These are phyloP conservation scores for Colletotrichum nymphaeae DNA, from an alignment of 2,329 filamentous ascomycete genomes.

Conservation along the genomic window DNA sequence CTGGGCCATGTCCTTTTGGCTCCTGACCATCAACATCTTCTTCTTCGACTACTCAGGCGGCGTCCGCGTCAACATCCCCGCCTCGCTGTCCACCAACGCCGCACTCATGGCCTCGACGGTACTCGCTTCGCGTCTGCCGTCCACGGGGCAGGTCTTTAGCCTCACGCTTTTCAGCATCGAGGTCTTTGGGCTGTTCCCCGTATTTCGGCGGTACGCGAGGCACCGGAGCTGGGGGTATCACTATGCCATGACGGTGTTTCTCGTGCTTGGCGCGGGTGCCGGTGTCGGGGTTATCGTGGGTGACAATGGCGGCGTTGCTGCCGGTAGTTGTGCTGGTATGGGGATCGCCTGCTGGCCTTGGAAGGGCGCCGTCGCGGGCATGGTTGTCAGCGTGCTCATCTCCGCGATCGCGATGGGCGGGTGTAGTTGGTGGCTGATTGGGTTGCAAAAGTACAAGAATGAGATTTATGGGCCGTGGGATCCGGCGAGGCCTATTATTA, in stretches of 20 bases:
- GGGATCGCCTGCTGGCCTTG: constrained; percentile 55
- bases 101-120: constrained; percentile 97
- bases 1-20: constrained; percentile 95
- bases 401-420: constrained; percentile 87
- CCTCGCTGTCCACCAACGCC: constrained; percentile 89
- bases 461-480: constrained; percentile 99
- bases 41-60: constrained; percentile 87
- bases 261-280: constrained; percentile 84
- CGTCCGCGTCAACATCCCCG: constrained; percentile 68
- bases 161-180: constrained; percentile 97
- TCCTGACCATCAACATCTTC: constrained; percentile 95
- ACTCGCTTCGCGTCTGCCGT: constrained; percentile 87
- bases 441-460: constrained; percentile 98
- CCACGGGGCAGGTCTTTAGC: constrained; percentile 93
- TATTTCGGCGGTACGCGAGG: constrained; percentile 89
- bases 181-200: constrained; percentile 97
- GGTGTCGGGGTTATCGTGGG: constrained; percentile 76
- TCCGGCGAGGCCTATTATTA: constrained; percentile 88
- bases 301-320: constrained; percentile 45
- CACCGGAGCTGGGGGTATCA: constrained; percentile 87
- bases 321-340: not conserved
- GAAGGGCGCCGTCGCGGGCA: constrained; percentile 74
- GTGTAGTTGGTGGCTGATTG: constrained; percentile 98
- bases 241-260: constrained; percentile 76
- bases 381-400: constrained; percentile 79